Conservation (phyloP, 2,329 filamentous ascomycete species). For the Claviceps cyperi region DNA sequence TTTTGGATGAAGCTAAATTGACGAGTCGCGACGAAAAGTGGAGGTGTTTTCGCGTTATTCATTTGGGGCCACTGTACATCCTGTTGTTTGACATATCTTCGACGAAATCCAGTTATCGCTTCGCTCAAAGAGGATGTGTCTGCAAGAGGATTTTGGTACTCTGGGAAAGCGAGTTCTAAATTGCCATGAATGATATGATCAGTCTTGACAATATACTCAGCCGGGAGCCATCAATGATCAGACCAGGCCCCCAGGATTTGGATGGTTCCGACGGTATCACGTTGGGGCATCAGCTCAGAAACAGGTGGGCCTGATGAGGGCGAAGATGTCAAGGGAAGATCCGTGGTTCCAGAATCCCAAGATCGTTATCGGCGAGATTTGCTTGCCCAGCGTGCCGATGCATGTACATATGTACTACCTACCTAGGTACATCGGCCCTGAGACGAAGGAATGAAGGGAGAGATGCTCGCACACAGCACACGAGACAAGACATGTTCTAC, state of each 20-base stretch:
- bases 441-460: no score
- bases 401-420: no score
- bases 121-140: no score
- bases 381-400: slow-evolving; percentile 32
- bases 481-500: background rate
- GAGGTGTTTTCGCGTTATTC: no score
- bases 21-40: no score
- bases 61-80: no score
- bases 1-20: no score
- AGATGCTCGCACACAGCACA: no score
- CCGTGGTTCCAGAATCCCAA: slow-evolving; percentile 24
- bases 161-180: slow-evolving; percentile 23
- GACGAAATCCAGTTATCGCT: no score
- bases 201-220: slow-evolving; percentile 45
- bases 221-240: background rate
- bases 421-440: no score
- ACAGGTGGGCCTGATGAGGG: slow-evolving; percentile 15
- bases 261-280: slow-evolving; percentile 65
- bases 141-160: no score
- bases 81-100: slow-evolving; percentile 18
- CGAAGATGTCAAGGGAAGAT: slow-evolving; percentile 23
- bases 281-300: slow-evolving; percentile 64
- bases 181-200: slow-evolving; percentile 55
- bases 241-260: slow-evolving; percentile 62
- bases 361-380: no score